A percentile compares a stretch with the other conserved stretches of the same genome.
Conservation (phyloP, 106 monocot genomes). For the Apostasia shenzhenica region DNA sequence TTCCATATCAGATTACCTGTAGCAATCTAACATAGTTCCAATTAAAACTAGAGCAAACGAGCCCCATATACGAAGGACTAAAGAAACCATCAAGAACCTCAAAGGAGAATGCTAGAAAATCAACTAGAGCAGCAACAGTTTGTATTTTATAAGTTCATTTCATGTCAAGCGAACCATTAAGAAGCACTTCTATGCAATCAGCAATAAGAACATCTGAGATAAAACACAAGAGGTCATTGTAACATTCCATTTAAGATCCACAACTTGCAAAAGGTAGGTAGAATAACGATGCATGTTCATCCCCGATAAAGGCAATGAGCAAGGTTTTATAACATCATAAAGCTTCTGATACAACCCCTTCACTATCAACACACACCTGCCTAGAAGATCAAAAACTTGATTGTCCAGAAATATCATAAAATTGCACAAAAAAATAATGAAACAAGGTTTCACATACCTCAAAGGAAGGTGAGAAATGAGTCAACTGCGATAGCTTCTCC, state of each 20-base stretch:
- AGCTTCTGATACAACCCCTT: not conserved
- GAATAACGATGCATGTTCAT: not conserved
- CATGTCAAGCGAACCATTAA: not conserved
- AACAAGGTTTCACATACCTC: conserved; percentile 9
- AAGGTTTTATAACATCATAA: not conserved
- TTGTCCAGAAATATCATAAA: too few species aligned
- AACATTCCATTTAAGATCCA: not conserved
- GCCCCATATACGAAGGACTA: not conserved
- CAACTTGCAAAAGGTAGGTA: not conserved
- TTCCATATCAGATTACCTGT: too few species aligned
- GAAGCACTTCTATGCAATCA: conserved; percentile 5
- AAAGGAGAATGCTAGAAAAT: not conserved
- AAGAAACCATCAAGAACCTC: not conserved
- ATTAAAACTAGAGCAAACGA: too few species aligned
- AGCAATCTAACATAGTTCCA: not conserved
- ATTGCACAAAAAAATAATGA: too few species aligned
- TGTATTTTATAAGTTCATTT: not conserved
- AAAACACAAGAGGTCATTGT: not conserved
- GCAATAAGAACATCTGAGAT: not conserved
- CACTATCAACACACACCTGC: not conserved
- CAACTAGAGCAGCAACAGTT: not conserved
- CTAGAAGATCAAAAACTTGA: not conserved
- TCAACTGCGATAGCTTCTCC: conserved; percentile 42
- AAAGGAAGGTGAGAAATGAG: not conserved
- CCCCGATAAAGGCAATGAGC: not conserved